These are phyloP conservation scores for Alternaria panax DNA, from an alignment of 2,329 filamentous ascomycete species.

Conservation along the genomic window DNA sequence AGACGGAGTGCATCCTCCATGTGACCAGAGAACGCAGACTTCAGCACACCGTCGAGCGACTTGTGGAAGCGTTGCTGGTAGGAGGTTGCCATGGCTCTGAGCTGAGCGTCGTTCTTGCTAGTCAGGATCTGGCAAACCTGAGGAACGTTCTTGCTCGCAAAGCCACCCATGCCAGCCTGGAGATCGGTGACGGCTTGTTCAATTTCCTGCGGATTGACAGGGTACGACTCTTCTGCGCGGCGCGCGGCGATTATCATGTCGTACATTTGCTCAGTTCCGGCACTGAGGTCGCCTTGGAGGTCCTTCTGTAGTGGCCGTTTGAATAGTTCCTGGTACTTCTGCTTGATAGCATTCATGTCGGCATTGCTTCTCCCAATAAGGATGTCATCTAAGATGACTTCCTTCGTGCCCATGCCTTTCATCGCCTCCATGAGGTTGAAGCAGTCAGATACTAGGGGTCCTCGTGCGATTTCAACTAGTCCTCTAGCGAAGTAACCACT, in stretches of 20 bases:
- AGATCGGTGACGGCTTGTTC: slow-evolving; percentile 79
- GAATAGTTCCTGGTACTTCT: slow-evolving; percentile 74
- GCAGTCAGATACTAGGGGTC: slow-evolving; percentile 80
- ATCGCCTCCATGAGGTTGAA: slow-evolving; percentile 74
- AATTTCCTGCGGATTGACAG: slow-evolving; percentile 74
- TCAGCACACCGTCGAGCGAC: slow-evolving; percentile 75
- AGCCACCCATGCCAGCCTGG: slow-evolving; percentile 71
- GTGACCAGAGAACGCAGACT: slow-evolving; percentile 86
- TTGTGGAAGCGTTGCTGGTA: slow-evolving; percentile 78
- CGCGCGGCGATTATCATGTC: slow-evolving; percentile 78
- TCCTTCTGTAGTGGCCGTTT: slow-evolving; percentile 71
- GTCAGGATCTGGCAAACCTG: slow-evolving; percentile 81
- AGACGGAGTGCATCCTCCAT: slow-evolving; percentile 85
- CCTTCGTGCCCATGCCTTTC: slow-evolving; percentile 84
- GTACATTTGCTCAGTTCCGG: slow-evolving; percentile 88
- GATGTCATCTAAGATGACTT: slow-evolving; percentile 83
- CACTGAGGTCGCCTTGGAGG: slow-evolving; percentile 79
- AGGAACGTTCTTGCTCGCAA: slow-evolving; percentile 75
- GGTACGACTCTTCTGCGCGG: slow-evolving; percentile 78
- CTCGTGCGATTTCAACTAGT: slow-evolving; percentile 76
- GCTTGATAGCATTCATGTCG: slow-evolving; percentile 86
- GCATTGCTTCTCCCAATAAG: slow-evolving; percentile 84
- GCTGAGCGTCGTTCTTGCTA: slow-evolving; percentile 78
- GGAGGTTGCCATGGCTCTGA: slow-evolving; percentile 78
- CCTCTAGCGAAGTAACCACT: slow-evolving; percentile 75